Percentiles rank a stretch among this genome's conserved stretches.
These are phyloP conservation scores for Zoysia matrella DNA, from an alignment of 202 grass and related monocot genomes.

Conservation along the genomic window DNA sequence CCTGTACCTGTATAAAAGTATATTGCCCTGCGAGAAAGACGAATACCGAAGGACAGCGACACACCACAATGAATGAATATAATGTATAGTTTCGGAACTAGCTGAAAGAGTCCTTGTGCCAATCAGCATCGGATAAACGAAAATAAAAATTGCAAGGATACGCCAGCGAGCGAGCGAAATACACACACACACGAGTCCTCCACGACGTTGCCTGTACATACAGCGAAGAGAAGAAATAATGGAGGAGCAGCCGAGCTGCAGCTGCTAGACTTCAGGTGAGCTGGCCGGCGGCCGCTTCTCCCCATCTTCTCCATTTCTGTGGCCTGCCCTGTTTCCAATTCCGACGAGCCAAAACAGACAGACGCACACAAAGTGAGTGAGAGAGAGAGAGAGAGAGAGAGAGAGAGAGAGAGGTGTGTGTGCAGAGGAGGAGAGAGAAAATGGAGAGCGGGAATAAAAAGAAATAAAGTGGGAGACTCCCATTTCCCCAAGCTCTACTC, in stretches of 20 bases:
- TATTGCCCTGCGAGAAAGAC: neutral
- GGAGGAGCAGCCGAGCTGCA: neutral
- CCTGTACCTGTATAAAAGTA: neutral
- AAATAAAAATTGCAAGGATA: slow-evolving; percentile 11
- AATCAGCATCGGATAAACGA: slow-evolving; percentile 33
- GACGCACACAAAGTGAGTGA: slow-evolving; percentile 8
- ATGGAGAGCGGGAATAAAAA: slow-evolving; percentile 43
- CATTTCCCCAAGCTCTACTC: slow-evolving; percentile 51
- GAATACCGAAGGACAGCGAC: slow-evolving; percentile 14
- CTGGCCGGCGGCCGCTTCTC: slow-evolving; percentile 44
- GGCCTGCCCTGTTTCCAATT: slow-evolving; percentile 53
- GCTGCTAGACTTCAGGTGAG: slow-evolving; percentile 45
- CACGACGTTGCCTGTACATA: slow-evolving; percentile 8
- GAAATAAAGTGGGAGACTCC: slow-evolving; percentile 55
- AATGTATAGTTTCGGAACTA: neutral
- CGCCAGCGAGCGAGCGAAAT: neutral
- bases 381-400: neutral
- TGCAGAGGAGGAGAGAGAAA: neutral
- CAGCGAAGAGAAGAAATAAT: slow-evolving; percentile 8
- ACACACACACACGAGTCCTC: neutral
- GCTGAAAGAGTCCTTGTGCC: neutral
- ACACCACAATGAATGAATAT: neutral
- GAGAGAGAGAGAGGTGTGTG: neutral
- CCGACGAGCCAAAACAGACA: slow-evolving; percentile 55
- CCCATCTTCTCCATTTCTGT: slow-evolving; percentile 47